A percentile compares a stretch with the other conserved stretches of the same genome.
phyloP scores from a whole-genome alignment of 2,329 filamentous ascomycete genomes.

The Cordyceps tenuipes region DNA sequence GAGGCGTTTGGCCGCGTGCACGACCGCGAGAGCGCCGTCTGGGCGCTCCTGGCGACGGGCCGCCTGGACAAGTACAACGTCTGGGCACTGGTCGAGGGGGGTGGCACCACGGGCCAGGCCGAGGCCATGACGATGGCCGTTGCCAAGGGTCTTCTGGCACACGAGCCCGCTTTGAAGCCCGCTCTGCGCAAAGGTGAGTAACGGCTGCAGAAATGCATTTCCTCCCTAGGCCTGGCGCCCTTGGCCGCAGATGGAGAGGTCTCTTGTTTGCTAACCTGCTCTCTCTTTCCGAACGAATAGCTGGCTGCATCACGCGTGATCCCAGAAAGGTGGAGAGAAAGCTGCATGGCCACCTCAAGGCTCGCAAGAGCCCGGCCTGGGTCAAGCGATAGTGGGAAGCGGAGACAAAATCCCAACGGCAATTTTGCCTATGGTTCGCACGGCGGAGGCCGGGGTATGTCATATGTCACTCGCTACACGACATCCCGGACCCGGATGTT shows the following conservation, averaged over 20 bases:
- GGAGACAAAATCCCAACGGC: not conserved
- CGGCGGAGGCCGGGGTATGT: not conserved
- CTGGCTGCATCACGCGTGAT: slow-evolving; percentile 87
- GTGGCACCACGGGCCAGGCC: slow-evolving; percentile 89
- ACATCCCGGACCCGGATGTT: not conserved
- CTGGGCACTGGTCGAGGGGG: slow-evolving; percentile 76
- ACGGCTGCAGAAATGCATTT: not conserved
- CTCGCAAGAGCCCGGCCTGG: slow-evolving; percentile 96
- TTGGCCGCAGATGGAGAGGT: not conserved
- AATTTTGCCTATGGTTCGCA: not conserved
- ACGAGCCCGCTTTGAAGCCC: slow-evolving; percentile 88
- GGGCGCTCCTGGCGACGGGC: slow-evolving; percentile 76
- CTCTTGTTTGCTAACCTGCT: slow-evolving; percentile 10
- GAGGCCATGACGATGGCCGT: slow-evolving; percentile 89
- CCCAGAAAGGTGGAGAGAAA: slow-evolving; percentile 91
- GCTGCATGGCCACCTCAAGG: slow-evolving; percentile 93
- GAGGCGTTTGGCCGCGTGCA: slow-evolving; percentile 81
- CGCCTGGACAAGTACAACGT: slow-evolving; percentile 95
- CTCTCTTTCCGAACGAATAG: slow-evolving; percentile 39
- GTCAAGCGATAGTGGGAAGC: slow-evolving; percentile 59
- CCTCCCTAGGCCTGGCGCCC: not conserved
- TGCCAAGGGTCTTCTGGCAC: slow-evolving; percentile 76
- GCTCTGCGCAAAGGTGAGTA: slow-evolving; percentile 76
- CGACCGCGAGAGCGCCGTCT: slow-evolving; percentile 88
- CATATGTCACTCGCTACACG: not conserved